phyloP scores from a whole-genome alignment of 2,329 filamentous ascomycete species.

The Lecanoromycetidae sp. region DNA sequence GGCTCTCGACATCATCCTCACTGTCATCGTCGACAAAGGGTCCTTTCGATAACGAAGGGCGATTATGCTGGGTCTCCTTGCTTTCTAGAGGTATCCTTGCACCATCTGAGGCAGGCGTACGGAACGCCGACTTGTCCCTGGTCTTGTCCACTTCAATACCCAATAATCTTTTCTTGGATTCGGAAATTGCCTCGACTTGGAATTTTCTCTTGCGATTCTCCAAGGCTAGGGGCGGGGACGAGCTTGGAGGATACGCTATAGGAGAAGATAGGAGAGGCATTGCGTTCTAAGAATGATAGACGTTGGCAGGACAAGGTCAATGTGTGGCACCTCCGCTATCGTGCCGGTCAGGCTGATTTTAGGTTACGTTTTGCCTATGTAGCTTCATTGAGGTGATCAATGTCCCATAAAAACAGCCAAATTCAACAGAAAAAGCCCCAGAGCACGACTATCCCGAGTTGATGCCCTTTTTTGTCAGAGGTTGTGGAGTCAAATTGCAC shows the following conservation, averaged over 20 bases:
- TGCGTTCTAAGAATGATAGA: conserved; percentile 9
- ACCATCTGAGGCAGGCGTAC: neutral
- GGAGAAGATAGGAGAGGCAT: conserved; percentile 35
- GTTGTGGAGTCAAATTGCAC: no score
- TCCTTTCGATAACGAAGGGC: neutral
- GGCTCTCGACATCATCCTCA: conserved; percentile 10
- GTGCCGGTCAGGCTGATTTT: no score
- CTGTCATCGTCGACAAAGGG: conserved; percentile 16
- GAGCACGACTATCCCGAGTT: no score
- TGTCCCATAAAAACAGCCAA: no score
- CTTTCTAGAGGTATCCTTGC: neutral
- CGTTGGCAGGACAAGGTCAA: conserved; percentile 13
- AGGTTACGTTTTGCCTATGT: no score
- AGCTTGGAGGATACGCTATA: conserved; percentile 27
- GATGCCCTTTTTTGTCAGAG: no score
- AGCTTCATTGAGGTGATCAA: no score
- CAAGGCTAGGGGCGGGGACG: conserved; percentile 22
- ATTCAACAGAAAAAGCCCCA: no score
- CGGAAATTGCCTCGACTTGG: conserved; percentile 20
- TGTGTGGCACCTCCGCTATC: no score
- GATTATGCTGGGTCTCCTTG: neutral
- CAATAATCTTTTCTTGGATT: conserved; percentile 23
- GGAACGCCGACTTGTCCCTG: neutral
- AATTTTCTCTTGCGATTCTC: conserved; percentile 3
- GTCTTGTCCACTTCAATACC: neutral